Evolutionary conservation across 805 yeast species (phyloP), one percentile per base, ranked within the genome.

Genomic region (Jamesozyma lodderae): DNA sequence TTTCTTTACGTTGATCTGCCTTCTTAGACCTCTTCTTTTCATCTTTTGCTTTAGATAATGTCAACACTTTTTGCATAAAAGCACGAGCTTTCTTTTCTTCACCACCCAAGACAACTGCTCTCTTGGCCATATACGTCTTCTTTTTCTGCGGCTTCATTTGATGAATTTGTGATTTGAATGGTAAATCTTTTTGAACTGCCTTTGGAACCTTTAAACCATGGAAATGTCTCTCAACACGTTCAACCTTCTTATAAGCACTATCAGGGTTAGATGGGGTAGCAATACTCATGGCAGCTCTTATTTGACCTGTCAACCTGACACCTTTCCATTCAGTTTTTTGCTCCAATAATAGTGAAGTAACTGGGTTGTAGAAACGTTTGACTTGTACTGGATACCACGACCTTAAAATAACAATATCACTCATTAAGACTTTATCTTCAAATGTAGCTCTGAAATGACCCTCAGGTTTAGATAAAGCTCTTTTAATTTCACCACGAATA

Each of bases 381-480:
- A 92, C 83, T 47, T 74, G 78, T 27, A 92, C 94, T 2, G 97
- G 97, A 59, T 87, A 88, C 98, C 98, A 92, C 3, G 97, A 88
- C 58, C 95, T 79, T 58, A 92, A 66, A 51, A 90, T 79, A 13
- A 92, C 74, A 38, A 85, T 81, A 62, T 92, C 98, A 48, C 92
- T 81, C 79, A 92, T 71, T 39, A 90, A 70, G 27, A 90, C 75
- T 64, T 88, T 90, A 59, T 92, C 99, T 62, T 92, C 99, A 62
- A 92, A 92, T 1, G 96, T 79, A 10, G 98, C 99, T 57, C 99
- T 77, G 69, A 73, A 94, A 59, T 82, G 79, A 10, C 99, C 99
- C 36, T 90, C 97, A 0, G 96, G 96, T 50, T 83, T 82, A 8
- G 95, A 75, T 44, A 92, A 68, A 0, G 97, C 98, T 46, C 96